Evolutionary conservation across 2,329 filamentous ascomycete species (phyloP), one percentile per base, ranked within the genome.

Genomic region (Lasiodiplodia gonubiensis): DNA sequence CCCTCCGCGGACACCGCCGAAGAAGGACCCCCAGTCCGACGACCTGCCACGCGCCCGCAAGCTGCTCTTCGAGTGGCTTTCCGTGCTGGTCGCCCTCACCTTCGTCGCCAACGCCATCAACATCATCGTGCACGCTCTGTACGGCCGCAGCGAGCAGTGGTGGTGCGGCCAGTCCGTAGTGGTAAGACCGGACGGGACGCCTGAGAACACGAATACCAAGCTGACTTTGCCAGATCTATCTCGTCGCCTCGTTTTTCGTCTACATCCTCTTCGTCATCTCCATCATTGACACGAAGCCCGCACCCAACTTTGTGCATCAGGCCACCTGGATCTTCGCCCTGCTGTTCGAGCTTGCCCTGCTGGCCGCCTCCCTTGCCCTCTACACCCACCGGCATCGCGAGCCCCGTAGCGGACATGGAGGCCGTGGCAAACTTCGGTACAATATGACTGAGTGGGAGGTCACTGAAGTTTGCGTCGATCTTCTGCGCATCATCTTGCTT

Each of bases 181-280:
- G 81, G 92, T 94, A 88, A 77, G 90, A 78, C 11, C 30, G 39
- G 42, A 27, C 46, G 59, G 59, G 27, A 63, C 59, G 59, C 59
- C 59, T 30, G 60, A 10, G n/a, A 35, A 46, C 82, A 66, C 46
- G 66, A 68, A 54, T 53, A 64, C 27, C 42, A 59, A 64, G 55
- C 67, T 65, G 30, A 70, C 39, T 14, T 61, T 33, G 42, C 42
- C 74, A 97, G 93, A 90, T 97, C 75, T 97, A 96, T 79, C 84
- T 96, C 70, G 87, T 92, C 67, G 92, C 90, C 66, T 90, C 92
- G 53, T 91, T 93, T 71, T 97, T 97, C 83, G 88, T 95, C 70
- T 95, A 96, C 81, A 86, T 92, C 60, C 89, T 97, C 72, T 86
- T 97, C 71, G 86, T 96, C 71, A 90, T 97, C 74, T 93, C 93